A percentile compares a stretch with the other conserved stretches of the same genome.
Evolutionary conservation across 768 basidiomycete genomes (phyloP).

Genomic region (Tulasnella sp.): DNA sequence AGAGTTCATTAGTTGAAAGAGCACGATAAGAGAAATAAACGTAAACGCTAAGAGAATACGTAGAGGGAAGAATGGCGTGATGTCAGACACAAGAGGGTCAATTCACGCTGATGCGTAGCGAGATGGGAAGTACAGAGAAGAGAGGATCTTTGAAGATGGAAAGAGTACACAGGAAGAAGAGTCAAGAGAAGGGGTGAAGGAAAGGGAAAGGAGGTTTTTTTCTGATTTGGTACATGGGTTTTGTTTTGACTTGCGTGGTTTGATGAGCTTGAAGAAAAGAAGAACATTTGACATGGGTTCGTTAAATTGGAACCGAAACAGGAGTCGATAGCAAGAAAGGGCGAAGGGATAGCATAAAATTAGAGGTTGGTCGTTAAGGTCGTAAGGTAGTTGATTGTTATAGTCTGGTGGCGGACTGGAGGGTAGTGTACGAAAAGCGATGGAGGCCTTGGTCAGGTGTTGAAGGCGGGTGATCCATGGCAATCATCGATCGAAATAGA

Average conservation of each 20-base stretch:
- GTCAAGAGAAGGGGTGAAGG: neutral
- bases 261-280: neutral
- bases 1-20: neutral
- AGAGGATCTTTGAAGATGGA: neutral
- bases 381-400: neutral
- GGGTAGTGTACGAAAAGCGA: neutral
- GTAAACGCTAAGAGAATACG: neutral
- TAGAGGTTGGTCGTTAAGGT: neutral
- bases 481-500: conserved; percentile 24
- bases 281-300: neutral
- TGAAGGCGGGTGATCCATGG: neutral
- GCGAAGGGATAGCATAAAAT: neutral
- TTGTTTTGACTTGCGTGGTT: neutral
- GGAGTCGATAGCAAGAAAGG: neutral
- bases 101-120: neutral
- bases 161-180: neutral
- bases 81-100: neutral
- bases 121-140: neutral
- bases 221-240: neutral
- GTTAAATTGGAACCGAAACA: no score
- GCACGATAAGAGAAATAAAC: conserved; percentile 1
- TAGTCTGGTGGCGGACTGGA: neutral
- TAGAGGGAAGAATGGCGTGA: neutral
- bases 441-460: neutral
- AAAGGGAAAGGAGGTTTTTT: neutral